Evolutionary conservation across 2,329 filamentous ascomycete species (phyloP), one percentile per base, ranked within the genome.

Genomic region (Alternaria infectoria): DNA sequence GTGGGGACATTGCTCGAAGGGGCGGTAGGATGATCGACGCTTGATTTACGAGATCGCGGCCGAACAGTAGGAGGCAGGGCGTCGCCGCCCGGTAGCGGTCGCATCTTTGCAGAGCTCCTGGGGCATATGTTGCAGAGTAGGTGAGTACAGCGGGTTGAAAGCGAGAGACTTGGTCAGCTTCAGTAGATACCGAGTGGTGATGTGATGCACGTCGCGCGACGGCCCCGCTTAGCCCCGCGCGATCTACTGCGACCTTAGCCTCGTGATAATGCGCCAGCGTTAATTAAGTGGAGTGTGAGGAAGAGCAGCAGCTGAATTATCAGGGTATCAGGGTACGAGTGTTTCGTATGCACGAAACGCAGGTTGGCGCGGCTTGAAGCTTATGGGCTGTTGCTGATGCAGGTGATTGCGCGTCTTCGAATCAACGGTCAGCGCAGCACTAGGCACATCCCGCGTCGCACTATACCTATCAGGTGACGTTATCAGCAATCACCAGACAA

Each of bases 1-100:
- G 86, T 86, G 45, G 86, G 86, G 64, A 80, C 80, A 60, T 76
- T 67, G 68, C 70, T 76, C 55, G 73, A 74, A 45, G 74, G 70
- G 54, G 63, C 62, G 54, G 69, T 62, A 54, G 70, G 64, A 62
- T 76, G 75, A 69, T 75, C 78, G 68, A 77, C 68, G 69, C 77
- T 79, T 56, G 79, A 75, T 74, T 80, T 81, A 65, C 77, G 77
- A 60, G 76, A 77, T 57, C 74, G 75, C 56, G 77, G 73, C 72
- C 69, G 77, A 54, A 67, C 61, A 46, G 73, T 57, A 46, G 69
- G 32, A 62, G 76, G 69, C 54, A 78, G 72, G 69, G 70, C 69
- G 69, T 80, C 78, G 68, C 77, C 77, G 74, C 75, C 74, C 67
- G 71, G 68, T 64, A 74, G 67, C 67, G 78, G 77, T 69, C 76